Percentiles rank a stretch among this genome's conserved stretches.
Evolutionary conservation across 257 asterid genomes (phyloP).

Genomic region (Vinca minor): DNA sequence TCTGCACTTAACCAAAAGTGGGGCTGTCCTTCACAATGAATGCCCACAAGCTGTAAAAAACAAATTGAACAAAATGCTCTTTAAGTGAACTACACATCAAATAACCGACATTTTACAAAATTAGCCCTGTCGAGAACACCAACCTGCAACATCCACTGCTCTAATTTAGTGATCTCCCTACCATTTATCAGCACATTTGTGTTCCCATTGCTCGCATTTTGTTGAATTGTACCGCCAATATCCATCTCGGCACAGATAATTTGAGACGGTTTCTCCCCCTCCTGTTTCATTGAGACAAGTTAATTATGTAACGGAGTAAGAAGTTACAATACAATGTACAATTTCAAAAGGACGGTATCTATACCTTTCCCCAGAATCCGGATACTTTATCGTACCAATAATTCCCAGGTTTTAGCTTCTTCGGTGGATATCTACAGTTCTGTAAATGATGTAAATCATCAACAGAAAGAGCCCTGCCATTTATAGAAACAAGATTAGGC

Average conservation of each 20-base stretch:
- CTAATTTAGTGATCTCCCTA: conserved; percentile 66
- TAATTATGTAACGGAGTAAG: background rate
- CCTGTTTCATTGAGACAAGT: conserved; percentile 40
- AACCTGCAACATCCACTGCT: conserved; percentile 61
- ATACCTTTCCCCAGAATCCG: conserved; percentile 97
- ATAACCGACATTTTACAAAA: conserved; percentile 6
- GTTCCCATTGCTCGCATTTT: conserved; percentile 72
- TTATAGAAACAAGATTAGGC: conserved; percentile 49
- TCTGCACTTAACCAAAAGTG: conserved; percentile 73
- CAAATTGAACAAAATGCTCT: conserved; percentile 15
- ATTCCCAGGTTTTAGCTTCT: conserved; percentile 69
- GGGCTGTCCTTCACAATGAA: conserved; percentile 53
- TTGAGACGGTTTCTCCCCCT: conserved; percentile 74
- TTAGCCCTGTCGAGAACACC: conserved; percentile 8
- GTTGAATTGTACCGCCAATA: conserved; percentile 40
- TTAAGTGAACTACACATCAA: conserved; percentile 9
- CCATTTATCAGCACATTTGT: conserved; percentile 53
- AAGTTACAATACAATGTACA: background rate
- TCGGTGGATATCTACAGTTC: conserved; percentile 71
- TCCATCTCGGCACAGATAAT: conserved; percentile 52
- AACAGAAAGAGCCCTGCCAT: conserved; percentile 43
- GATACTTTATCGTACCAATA: conserved; percentile 90
- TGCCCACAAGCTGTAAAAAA: conserved; percentile 58
- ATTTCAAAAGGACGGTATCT: conserved; percentile 6
- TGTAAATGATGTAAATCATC: conserved; percentile 52